These are phyloP conservation scores for Lentinus tigrinus DNA, from an alignment of 768 basidiomycete genomes.

Conservation along the genomic window DNA sequence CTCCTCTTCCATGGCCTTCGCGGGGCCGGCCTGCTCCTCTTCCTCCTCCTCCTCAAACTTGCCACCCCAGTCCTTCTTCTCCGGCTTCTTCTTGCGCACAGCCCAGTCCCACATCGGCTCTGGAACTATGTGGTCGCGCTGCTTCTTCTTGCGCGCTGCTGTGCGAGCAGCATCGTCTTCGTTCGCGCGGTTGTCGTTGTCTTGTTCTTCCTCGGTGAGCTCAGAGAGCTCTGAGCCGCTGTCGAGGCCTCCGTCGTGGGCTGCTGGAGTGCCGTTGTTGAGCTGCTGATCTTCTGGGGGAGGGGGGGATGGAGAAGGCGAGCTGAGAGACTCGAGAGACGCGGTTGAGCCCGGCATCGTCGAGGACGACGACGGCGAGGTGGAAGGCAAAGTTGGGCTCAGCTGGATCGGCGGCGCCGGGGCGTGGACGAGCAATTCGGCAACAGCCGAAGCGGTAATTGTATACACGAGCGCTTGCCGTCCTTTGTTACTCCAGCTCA, in stretches of 20 bases:
- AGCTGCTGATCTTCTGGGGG: constrained; percentile 30
- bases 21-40: constrained; percentile 43
- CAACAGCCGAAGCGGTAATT: constrained; percentile 7
- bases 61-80: constrained; percentile 29
- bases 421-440: constrained; percentile 18
- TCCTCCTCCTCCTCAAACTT: constrained; percentile 46
- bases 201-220: constrained; percentile 80
- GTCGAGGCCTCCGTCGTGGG: constrained; percentile 46
- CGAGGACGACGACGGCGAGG: constrained; percentile 23
- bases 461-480: constrained; percentile 4
- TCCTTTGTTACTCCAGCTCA: background rate
- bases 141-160: constrained; percentile 28
- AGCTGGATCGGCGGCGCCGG: constrained; percentile 12
- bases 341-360: constrained; percentile 54
- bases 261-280: no score
- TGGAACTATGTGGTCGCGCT: constrained; percentile 64
- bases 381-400: background rate
- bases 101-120: constrained; percentile 89
- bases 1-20: constrained; percentile 63
- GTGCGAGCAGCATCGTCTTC: constrained; percentile 25
- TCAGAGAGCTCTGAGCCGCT: constrained; percentile 79
- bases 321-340: constrained; percentile 65
- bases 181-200: constrained; percentile 35
- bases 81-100: constrained; percentile 40
- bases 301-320: constrained; percentile 63